Percentiles rank a stretch among this genome's conserved stretches.
Evolutionary conservation across 202 grass and related monocot species (phyloP).

Genomic region (Schoenoplectus triqueter): DNA sequence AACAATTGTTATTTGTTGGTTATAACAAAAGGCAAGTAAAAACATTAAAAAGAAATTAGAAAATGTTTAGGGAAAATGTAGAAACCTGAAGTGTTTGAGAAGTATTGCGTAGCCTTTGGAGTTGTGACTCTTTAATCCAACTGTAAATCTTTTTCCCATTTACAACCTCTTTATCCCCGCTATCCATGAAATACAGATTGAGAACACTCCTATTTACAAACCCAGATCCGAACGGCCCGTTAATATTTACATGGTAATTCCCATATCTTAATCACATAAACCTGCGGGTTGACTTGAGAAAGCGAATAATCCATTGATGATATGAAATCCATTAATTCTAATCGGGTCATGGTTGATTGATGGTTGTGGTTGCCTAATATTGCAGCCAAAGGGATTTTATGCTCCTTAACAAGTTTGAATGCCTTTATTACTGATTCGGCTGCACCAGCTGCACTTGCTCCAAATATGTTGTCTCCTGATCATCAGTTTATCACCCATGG

Average conservation of each 20-base stretch:
- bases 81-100: constrained; percentile 65
- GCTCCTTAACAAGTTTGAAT: constrained; percentile 66
- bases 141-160: constrained; percentile 75
- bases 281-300: constrained; percentile 82
- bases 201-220: constrained; percentile 76
- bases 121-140: constrained; percentile 92
- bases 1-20: not conserved
- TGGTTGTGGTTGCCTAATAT: constrained; percentile 94
- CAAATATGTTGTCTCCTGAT: constrained; percentile 98
- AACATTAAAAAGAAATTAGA: constrained; percentile 51
- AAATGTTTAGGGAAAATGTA: constrained; percentile 48
- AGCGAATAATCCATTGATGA: constrained; percentile 91
- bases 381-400: constrained; percentile 69
- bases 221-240: constrained; percentile 65
- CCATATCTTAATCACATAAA: constrained; percentile 77
- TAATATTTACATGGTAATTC: constrained; percentile 76
- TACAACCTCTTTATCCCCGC: constrained; percentile 74
- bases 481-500: constrained; percentile 36
- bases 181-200: constrained; percentile 93
- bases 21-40: constrained; percentile 7
- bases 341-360: constrained; percentile 84
- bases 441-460: constrained; percentile 76
- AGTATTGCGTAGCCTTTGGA: constrained; percentile 64
- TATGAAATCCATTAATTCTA: constrained; percentile 80
- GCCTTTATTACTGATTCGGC: constrained; percentile 85